These are phyloP conservation scores for Mycena alexandri DNA, from an alignment of 768 basidiomycete genomes.

Conservation along the genomic window DNA sequence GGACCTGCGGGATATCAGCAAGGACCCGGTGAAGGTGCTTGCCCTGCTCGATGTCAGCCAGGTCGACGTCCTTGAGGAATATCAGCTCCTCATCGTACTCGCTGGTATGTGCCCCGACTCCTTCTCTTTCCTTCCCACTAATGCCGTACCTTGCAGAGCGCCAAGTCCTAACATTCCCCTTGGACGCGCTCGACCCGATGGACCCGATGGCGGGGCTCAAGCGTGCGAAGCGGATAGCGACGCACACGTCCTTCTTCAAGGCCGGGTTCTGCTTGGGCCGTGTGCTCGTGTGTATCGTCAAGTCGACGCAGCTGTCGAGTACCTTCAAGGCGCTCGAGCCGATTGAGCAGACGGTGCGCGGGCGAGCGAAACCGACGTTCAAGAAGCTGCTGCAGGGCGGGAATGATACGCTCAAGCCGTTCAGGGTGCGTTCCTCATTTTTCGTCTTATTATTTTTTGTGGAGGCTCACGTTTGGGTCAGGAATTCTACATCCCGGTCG, in stretches of 20 bases:
- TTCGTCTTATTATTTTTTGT: background rate
- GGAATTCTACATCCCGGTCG: slow-evolving; percentile 99
- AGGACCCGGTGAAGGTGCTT: slow-evolving; percentile 91
- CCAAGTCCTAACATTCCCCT: slow-evolving; percentile 94
- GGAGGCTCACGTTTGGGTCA: slow-evolving; percentile 46
- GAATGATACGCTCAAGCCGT: slow-evolving; percentile 92
- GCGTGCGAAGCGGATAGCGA: slow-evolving; percentile 94
- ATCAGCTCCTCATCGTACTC: slow-evolving; percentile 96
- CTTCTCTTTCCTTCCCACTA: background rate
- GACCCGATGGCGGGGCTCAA: slow-evolving; percentile 94
- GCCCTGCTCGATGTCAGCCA: slow-evolving; percentile 91
- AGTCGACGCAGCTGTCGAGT: slow-evolving; percentile 93
- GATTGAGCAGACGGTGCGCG: slow-evolving; percentile 88
- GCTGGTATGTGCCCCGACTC: slow-evolving; percentile 70
- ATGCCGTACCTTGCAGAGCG: slow-evolving; percentile 69
- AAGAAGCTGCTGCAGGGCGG: slow-evolving; percentile 93
- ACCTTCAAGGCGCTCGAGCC: slow-evolving; percentile 98
- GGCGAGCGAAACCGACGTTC: slow-evolving; percentile 90
- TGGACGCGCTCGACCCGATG: slow-evolving; percentile 90
- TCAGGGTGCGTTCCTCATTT: slow-evolving; percentile 70
- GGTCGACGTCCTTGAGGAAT: slow-evolving; percentile 96
- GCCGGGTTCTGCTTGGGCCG: slow-evolving; percentile 92
- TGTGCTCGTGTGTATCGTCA: slow-evolving; percentile 96
- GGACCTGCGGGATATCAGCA: slow-evolving; percentile 80
- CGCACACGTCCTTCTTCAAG: slow-evolving; percentile 98